These are phyloP conservation scores for Kandelia obovata DNA, from an alignment of 345 rosid species.

Conservation along the genomic window DNA sequence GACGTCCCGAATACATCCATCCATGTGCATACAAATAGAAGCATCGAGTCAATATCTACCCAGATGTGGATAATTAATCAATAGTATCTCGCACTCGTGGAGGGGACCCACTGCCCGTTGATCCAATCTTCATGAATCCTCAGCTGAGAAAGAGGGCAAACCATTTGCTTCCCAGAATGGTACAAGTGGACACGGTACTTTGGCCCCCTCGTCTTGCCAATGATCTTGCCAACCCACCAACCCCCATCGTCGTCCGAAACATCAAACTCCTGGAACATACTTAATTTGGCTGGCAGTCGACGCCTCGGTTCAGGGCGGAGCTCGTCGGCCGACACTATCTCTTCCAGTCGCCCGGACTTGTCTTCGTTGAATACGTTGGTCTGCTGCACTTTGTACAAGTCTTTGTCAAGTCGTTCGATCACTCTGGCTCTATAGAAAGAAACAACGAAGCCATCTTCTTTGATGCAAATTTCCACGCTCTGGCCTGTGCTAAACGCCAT, in stretches of 20 bases:
- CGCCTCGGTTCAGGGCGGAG: constrained; percentile 28
- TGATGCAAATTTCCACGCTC: constrained; percentile 26
- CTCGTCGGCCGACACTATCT: constrained; percentile 23
- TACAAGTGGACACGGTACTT: constrained; percentile 22
- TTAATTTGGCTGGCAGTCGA: neutral
- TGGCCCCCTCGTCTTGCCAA: neutral
- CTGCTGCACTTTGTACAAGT: constrained; percentile 25
- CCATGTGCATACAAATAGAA: no score
- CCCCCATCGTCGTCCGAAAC: constrained; percentile 31
- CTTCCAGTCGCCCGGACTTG: constrained; percentile 20
- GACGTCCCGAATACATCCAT: no score
- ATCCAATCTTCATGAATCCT: constrained; percentile 34
- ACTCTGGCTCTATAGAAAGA: constrained; percentile 23
- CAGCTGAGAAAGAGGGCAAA: constrained; percentile 13
- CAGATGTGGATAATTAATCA: no score
- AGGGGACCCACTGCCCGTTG: constrained; percentile 25
- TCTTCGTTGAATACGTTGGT: constrained; percentile 21
- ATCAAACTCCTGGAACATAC: constrained; percentile 16
- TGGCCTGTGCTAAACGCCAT: neutral
- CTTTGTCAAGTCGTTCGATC: neutral
- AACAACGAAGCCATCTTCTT: constrained; percentile 30
- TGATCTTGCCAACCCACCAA: constrained; percentile 36
- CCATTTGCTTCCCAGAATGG: constrained; percentile 9
- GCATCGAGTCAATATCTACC: no score
- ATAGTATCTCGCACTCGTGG: no score